Base-by-base conservation (phyloP, 768 basidiomycete genomes). In the Macrocybe gigantea region DNA sequence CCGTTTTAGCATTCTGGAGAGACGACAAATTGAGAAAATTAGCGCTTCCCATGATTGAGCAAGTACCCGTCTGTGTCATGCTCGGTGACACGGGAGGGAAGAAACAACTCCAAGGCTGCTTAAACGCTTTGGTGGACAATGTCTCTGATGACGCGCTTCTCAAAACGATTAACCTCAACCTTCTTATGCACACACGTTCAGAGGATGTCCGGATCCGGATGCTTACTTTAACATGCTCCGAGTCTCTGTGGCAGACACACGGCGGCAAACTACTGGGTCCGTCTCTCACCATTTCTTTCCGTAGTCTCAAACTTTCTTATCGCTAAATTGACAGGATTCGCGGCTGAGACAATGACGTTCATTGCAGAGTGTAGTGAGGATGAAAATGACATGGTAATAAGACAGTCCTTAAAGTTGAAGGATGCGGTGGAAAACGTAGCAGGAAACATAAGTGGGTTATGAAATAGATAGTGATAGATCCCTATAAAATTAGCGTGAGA, bases 141-240 rank as follows among this genome's bases (percentile, higher is more conserved):
- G 72, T 74, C 33, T 66, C 70, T 13, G 75, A 76, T 57, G 83
- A 85, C 58, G 71, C 74, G 33, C 61, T 88, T 12, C 78, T 94
- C 53, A 95, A 96, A 63, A 60, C 72, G 7, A 70, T 96, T 64
- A 97, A 97, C 69, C 72, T 90, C 14, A 75, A 82, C 47, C 61
- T 97, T 30, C 78, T 96, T 45, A 88, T 95, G 83, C 82, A 89
- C 51, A 95, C 93, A 0, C 84, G 93, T 11, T 85, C 87, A 5
- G 93, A 96, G 47, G 84, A 89, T 50, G 66, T 76, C 2, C 71
- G 72, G 13, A 64, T 83, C n/a, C 80, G 92, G 6, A 61, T 91
- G 8, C 75, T 79, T 41, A 89, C 92, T 1, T 64, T 98, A 41
- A 62, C 68, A 6, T 86, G 82, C 53, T 70, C 85, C 10, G 78